Evolutionary conservation across 176 grass and related monocot species (phyloP), one percentile per base, ranked within the genome.

Genomic region (Avena sativa): DNA sequence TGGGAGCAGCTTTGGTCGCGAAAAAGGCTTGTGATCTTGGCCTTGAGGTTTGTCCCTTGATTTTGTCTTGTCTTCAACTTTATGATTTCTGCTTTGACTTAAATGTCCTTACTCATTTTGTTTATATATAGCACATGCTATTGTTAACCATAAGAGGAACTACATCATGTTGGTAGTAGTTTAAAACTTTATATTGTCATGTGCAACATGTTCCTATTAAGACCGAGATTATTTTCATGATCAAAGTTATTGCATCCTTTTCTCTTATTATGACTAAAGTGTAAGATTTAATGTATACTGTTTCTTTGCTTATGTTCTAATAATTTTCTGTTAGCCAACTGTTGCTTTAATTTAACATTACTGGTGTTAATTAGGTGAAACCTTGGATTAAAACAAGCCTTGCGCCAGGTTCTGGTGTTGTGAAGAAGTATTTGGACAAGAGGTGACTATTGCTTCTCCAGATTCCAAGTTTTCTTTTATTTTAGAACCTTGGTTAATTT

Each of bases 351-450:
- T 57, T 36, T 85, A 80, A 82, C 79, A 12, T 44, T 83, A 20
- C 81, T 91, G 16, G 9, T 88, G 11, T 76, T 53, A 49, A 91
- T 89, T 88, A 99, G 97, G 94, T 99, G 61, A 96, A 94, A 84
- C 97, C 97, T 88, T 96, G 97, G 97, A 96, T 99, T 87, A 99
- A 99, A 81, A 99, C 97, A 14, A 99, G 97, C 25, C 97, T 99
- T 81, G 97, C 97, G 14, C 97, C 97, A 84, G 97, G 94, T 83
- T 99, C 97, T 81, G 97, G 97, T 65, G 97, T 99, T 83, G 97
- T 93, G 26, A 94, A 91, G 83, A 93, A 92, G 86, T 99, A 99
- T 69, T 74, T 99, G 79, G 92, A 94, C 56, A 91, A 96, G 89
- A 99, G 94, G 97, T 96, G 81, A 32, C 25, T 84, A 10, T 78